Evolutionary conservation across 2,329 filamentous ascomycete species (phyloP).

Genomic region (Aspergillus sp.): DNA sequence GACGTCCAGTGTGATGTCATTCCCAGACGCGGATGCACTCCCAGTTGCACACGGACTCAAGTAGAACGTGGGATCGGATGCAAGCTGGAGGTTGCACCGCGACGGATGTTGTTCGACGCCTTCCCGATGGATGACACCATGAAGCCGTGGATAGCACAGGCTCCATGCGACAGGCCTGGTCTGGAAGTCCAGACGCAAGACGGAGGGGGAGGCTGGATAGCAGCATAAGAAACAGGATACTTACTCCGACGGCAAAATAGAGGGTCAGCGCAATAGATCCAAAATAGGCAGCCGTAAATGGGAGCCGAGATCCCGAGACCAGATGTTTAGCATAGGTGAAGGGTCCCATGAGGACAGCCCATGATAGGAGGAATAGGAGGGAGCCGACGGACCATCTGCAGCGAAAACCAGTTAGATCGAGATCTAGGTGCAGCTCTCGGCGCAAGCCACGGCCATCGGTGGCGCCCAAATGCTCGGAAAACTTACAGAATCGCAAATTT

Average conservation of each 20-base stretch:
- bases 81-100: not conserved
- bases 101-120: not conserved
- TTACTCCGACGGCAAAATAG: slow-evolving; percentile 85
- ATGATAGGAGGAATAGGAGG: slow-evolving; percentile 78
- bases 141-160: not conserved
- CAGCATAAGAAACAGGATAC: slow-evolving; percentile 33
- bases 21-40: not conserved
- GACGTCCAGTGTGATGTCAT: not conserved
- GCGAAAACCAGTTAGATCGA: slow-evolving; percentile 16
- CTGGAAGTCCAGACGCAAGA: not conserved
- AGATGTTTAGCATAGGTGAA: slow-evolving; percentile 75
- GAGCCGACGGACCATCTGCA: slow-evolving; percentile 90
- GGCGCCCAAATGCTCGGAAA: no score
- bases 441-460: slow-evolving; percentile 3
- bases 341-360: slow-evolving; percentile 90
- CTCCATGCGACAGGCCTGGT: not conserved
- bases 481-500: slow-evolving; percentile 98
- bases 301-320: slow-evolving; percentile 70
- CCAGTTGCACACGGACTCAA: slow-evolving; percentile 1
- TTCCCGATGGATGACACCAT: not conserved
- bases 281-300: slow-evolving; percentile 92
- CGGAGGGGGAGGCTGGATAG: slow-evolving; percentile 4
- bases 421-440: slow-evolving; percentile 11
- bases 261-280: slow-evolving; percentile 82
- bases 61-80: slow-evolving; percentile 3